These are phyloP conservation scores for Trichoderma pleuroti DNA, from an alignment of 2,329 filamentous ascomycete genomes.

Conservation along the genomic window DNA sequence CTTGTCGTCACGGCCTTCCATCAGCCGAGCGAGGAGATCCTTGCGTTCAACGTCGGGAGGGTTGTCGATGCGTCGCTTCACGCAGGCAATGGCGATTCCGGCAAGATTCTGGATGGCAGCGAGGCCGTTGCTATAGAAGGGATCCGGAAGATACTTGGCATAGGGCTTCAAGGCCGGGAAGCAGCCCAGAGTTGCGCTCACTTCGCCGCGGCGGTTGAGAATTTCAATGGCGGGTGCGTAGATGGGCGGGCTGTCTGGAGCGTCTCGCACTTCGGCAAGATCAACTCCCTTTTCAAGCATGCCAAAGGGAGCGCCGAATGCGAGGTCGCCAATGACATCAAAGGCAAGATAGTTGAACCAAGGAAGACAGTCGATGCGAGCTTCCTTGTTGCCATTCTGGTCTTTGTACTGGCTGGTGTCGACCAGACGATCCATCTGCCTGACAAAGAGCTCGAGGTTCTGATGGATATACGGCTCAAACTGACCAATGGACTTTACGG, in stretches of 20 bases:
- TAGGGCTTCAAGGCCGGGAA: slow-evolving; percentile 72
- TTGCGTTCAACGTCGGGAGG: slow-evolving; percentile 65
- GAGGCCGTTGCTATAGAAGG: slow-evolving; percentile 74
- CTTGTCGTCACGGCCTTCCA: slow-evolving; percentile 80
- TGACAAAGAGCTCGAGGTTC: slow-evolving; percentile 71
- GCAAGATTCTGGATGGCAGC: slow-evolving; percentile 75
- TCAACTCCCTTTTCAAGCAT: slow-evolving; percentile 78
- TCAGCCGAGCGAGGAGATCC: slow-evolving; percentile 77
- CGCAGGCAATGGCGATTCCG: slow-evolving; percentile 81
- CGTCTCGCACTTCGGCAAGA: slow-evolving; percentile 67
- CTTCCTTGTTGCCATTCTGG: slow-evolving; percentile 57
- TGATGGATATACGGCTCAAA: slow-evolving; percentile 86
- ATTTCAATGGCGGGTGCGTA: slow-evolving; percentile 82
- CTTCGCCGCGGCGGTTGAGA: slow-evolving; percentile 81
- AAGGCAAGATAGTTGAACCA: slow-evolving; percentile 65
- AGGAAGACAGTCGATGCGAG: slow-evolving; percentile 67
- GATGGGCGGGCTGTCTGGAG: slow-evolving; percentile 57
- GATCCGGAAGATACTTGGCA: slow-evolving; percentile 75
- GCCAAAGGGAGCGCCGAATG: slow-evolving; percentile 50
- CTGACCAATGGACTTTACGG: slow-evolving; percentile 72
- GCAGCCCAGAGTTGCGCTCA: slow-evolving; percentile 75
- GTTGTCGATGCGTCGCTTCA: slow-evolving; percentile 68
- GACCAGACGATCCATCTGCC: slow-evolving; percentile 66
- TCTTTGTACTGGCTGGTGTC: slow-evolving; percentile 41
- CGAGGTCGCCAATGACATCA: slow-evolving; percentile 47